Evolutionary conservation across 1,284 basidiomycete species (phyloP), one percentile per base, ranked within the genome.

Genomic region (Sanghuangporus baumii): DNA sequence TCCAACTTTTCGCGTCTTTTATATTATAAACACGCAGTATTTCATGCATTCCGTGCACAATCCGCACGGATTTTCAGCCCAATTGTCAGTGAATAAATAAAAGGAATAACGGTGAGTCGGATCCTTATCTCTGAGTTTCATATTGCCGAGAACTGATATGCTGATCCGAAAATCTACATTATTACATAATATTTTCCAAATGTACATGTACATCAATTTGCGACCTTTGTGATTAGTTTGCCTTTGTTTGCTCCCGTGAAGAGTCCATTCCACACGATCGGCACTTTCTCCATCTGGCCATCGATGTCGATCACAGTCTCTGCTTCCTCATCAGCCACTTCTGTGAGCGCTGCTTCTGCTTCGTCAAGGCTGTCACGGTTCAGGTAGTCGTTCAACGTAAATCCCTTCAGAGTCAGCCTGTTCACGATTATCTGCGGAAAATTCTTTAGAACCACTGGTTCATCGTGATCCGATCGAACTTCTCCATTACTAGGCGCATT

Each of bases 371-470:
- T 59, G 38, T 59, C 43, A 40, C 66, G 62, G 43, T 60, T 43
- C 11, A 66, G 41, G 60, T 72, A 66, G 68, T 78, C 75, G 60
- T 73, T 65, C 8, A 74, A 68, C 64, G 76, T 72, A 67, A 78
- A 76, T 55, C 78, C 79, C 60, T 76, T 67, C 50, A 81, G 67
- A 47, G 66, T 70, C 59, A 76, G 67, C 6, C 77, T 69, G 69
- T 76, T 76, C 9, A 69, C 69, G 63, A 80, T 73, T 66, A 80
- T 59, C 51, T 72, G 67, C 36, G 63, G 57, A 63, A 69, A 68
- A 65, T 72, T 70, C 31, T 65, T 59, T 12, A 74, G 20, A 16
- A 62, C 56, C 12, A 61, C 51, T 34, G 51, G 31, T 36, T 52
- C 23, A 18, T 6, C 59, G 36, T 52, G n/a, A 18, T n/a, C n/a